Evolutionary conservation across 257 asterid species (phyloP).

Genomic region (Misopates orontium): DNA sequence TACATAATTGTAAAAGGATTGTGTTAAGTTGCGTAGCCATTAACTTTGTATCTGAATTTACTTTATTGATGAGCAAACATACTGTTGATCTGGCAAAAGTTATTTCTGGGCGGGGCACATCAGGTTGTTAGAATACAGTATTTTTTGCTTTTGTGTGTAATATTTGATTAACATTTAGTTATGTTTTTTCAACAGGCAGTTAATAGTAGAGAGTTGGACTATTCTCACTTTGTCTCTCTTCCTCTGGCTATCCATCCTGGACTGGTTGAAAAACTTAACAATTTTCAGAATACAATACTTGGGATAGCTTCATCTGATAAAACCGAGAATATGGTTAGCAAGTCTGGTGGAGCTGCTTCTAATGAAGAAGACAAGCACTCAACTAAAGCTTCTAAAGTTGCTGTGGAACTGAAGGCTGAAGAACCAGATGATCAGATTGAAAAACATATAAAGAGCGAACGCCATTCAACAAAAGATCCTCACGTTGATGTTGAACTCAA

Average conservation of each 20-base stretch:
- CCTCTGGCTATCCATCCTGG: slow-evolving; percentile 87
- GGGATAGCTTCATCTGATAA: slow-evolving; percentile 43
- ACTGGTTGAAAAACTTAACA: slow-evolving; percentile 72
- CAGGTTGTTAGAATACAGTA: no score
- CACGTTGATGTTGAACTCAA: slow-evolving; percentile 40
- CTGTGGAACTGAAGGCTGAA: slow-evolving; percentile 37
- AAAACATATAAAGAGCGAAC: slow-evolving; percentile 28
- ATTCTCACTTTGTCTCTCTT: slow-evolving; percentile 95
- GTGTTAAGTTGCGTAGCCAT: neutral
- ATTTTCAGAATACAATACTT: slow-evolving; percentile 71
- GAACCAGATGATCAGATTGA: slow-evolving; percentile 32
- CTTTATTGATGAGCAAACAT: neutral
- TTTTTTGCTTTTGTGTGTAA: neutral
- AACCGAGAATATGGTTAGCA: slow-evolving; percentile 36
- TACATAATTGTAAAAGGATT: neutral
- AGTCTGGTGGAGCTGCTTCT: slow-evolving; percentile 38
- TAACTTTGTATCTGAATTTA: neutral
- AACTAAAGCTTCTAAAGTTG: slow-evolving; percentile 32
- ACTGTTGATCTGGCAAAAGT: no score
- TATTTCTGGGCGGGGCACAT: no score
- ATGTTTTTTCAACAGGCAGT: slow-evolving; percentile 59
- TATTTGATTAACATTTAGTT: slow-evolving; percentile 18
- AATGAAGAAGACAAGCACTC: slow-evolving; percentile 36
- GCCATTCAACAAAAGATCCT: slow-evolving; percentile 31
- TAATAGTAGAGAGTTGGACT: slow-evolving; percentile 71